Conservation (phyloP, 169 alveolate genomes). For the Cryptosporidium parvum region DNA sequence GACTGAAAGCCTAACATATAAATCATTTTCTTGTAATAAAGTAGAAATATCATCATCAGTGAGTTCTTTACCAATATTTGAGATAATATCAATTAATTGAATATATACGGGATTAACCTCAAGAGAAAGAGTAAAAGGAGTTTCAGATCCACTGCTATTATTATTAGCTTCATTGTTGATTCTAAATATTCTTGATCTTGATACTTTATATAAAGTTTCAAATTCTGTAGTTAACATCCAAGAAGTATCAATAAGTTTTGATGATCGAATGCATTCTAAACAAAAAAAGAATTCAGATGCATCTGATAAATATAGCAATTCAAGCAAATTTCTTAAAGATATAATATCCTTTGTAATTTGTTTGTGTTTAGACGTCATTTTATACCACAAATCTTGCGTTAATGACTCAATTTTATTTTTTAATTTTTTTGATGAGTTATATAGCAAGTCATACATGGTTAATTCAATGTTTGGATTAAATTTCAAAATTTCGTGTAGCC, state of each 20-base stretch:
- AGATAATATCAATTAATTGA: slow-evolving; percentile 37
- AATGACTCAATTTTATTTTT: slow-evolving; percentile 37
- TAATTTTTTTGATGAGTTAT: slow-evolving; percentile 25
- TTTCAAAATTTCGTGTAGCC: slow-evolving; percentile 53
- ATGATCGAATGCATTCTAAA: slow-evolving; percentile 28
- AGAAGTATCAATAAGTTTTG: slow-evolving; percentile 38
- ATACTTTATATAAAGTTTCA: slow-evolving; percentile 54
- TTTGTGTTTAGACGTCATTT: slow-evolving; percentile 18
- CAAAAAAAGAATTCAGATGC: slow-evolving; percentile 27
- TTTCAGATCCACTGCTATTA: background rate
- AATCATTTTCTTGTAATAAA: slow-evolving; percentile 2
- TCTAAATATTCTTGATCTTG: slow-evolving; percentile 54
- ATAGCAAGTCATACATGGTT: slow-evolving; percentile 18
- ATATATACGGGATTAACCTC: slow-evolving; percentile 63
- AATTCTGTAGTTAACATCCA: slow-evolving; percentile 66
- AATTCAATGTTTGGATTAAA: slow-evolving; percentile 30
- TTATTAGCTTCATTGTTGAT: background rate
- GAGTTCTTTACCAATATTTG: slow-evolving; percentile 32
- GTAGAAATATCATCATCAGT: slow-evolving; percentile 16
- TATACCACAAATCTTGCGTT: slow-evolving; percentile 39
- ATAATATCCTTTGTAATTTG: slow-evolving; percentile 53
- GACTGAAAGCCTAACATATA: background rate
- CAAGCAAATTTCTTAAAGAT: slow-evolving; percentile 32
- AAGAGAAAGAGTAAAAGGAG: slow-evolving; percentile 22
- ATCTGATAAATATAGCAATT: slow-evolving; percentile 34